Conservation (phyloP, 805 yeast species). For the Zygoascus flipseniorum region DNA sequence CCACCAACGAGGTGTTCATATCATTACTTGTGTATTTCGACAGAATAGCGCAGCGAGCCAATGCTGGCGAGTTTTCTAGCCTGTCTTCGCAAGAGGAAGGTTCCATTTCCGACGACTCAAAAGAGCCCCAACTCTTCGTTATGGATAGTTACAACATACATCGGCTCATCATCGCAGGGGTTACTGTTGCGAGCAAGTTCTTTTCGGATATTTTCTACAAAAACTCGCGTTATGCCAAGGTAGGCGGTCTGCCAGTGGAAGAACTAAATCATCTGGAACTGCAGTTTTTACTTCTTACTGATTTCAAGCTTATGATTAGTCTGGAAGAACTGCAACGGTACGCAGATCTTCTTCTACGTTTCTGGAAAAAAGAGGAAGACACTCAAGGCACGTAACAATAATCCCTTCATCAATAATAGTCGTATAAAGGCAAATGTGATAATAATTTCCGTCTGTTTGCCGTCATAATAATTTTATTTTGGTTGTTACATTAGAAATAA, state of each 20-base stretch:
- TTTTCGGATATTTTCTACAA: conserved; percentile 92
- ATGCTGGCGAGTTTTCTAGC: conserved; percentile 23
- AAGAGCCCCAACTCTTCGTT: conserved; percentile 57
- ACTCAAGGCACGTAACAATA: neutral
- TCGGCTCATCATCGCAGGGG: conserved; percentile 85
- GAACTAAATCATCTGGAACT: conserved; percentile 89
- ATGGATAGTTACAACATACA: conserved; percentile 96
- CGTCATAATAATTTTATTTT: neutral
- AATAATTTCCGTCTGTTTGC: neutral
- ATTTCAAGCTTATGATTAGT: conserved; percentile 78
- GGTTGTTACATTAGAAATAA: neutral
- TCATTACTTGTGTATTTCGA: conserved; percentile 90
- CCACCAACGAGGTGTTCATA: conserved; percentile 93
- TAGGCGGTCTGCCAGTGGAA: conserved; percentile 89
- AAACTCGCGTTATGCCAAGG: conserved; percentile 84
- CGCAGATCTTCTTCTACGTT: conserved; percentile 75
- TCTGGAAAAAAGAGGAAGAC: conserved; percentile 48
- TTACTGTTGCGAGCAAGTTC: conserved; percentile 91
- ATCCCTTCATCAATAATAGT: neutral
- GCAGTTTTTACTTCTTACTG: conserved; percentile 75
- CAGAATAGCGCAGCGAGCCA: conserved; percentile 79
- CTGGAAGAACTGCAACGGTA: conserved; percentile 86
- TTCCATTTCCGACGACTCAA: neutral
- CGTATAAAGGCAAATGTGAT: neutral
- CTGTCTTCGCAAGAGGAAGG: neutral